Evolutionary conservation across 2,329 filamentous ascomycete species (phyloP).

Genomic region (Ascochyta fabae): DNA sequence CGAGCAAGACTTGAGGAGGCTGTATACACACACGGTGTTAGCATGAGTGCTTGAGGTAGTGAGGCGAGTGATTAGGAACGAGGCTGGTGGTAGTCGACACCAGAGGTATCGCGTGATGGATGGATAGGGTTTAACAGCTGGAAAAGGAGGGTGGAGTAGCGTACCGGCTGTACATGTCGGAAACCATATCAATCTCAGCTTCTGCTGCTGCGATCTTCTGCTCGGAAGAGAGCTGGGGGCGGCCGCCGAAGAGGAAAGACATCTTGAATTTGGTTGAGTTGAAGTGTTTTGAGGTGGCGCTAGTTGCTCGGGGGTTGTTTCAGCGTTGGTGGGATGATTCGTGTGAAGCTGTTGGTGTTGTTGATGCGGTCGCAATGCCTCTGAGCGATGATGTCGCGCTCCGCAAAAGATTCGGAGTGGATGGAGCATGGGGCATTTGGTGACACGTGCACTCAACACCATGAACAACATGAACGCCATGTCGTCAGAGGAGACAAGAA

Average conservation of each 20-base stretch:
- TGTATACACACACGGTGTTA: conserved; percentile 45
- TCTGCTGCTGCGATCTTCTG: conserved; percentile 98
- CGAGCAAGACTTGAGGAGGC: conserved; percentile 86
- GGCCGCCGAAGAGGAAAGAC: conserved; percentile 60
- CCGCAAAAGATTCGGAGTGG: conserved; percentile 10
- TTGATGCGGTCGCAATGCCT: background rate
- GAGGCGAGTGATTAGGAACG: background rate
- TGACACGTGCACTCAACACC: conserved; percentile 3
- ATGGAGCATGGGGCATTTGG: conserved; percentile 1
- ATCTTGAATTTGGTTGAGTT: conserved; percentile 24
- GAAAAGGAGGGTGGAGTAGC: background rate
- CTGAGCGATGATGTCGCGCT: conserved; percentile 18
- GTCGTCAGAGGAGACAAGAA: too few relatives aligned
- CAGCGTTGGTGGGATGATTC: background rate
- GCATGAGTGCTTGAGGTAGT: background rate
- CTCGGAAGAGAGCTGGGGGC: conserved; percentile 87
- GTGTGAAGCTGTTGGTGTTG: conserved; percentile 5
- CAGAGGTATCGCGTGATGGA: too few relatives aligned
- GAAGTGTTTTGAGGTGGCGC: background rate
- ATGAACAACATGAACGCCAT: too few relatives aligned
- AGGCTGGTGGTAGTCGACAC: too few relatives aligned
- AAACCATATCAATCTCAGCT: conserved; percentile 95
- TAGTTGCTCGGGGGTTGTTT: background rate
- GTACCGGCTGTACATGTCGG: conserved; percentile 98
- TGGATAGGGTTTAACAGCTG: too few relatives aligned